A percentile compares a stretch with the other conserved stretches of the same genome.
Conservation (phyloP, 208 protist genomes). For the Trypanosoma avium region DNA sequence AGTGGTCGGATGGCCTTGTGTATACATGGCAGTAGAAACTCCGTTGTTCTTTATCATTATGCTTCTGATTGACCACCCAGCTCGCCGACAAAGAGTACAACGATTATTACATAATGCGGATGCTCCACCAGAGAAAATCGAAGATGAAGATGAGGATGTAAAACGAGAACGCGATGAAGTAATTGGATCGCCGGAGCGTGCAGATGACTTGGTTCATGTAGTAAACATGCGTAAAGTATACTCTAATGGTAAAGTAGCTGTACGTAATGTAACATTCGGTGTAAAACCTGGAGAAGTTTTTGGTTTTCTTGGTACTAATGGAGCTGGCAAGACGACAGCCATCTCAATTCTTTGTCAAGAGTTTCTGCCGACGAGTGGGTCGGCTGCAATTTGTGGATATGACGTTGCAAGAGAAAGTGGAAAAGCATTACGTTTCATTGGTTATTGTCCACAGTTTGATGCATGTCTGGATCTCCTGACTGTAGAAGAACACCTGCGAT, state of each 20-base stretch:
- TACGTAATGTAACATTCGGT: conserved; percentile 66
- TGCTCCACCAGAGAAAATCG: conserved; percentile 28
- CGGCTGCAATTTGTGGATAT: conserved; percentile 46
- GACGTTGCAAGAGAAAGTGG: conserved; percentile 44
- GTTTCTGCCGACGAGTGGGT: conserved; percentile 57
- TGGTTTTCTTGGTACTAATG: conserved; percentile 87
- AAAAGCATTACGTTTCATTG: conserved; percentile 74
- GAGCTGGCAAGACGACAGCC: conserved; percentile 85
- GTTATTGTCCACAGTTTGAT: conserved; percentile 97
- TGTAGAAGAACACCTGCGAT: conserved; percentile 88
- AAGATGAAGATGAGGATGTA: conserved; percentile 35
- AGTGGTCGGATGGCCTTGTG: conserved; percentile 44
- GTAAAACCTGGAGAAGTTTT: conserved; percentile 76
- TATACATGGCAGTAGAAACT: conserved; percentile 66
- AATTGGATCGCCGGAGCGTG: not conserved
- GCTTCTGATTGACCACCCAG: conserved; percentile 65
- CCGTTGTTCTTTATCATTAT: conserved; percentile 58
- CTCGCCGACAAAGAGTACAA: conserved; percentile 28
- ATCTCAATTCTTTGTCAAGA: conserved; percentile 82
- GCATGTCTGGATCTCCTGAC: conserved; percentile 91
- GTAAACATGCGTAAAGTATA: conserved; percentile 62
- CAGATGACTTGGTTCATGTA: conserved; percentile 54
- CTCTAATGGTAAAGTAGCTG: conserved; percentile 60
- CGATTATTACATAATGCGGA: conserved; percentile 9
- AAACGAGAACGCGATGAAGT: not conserved